These are phyloP conservation scores for Hortaea werneckii DNA, from an alignment of 2,329 filamentous ascomycete species.

Conservation along the genomic window DNA sequence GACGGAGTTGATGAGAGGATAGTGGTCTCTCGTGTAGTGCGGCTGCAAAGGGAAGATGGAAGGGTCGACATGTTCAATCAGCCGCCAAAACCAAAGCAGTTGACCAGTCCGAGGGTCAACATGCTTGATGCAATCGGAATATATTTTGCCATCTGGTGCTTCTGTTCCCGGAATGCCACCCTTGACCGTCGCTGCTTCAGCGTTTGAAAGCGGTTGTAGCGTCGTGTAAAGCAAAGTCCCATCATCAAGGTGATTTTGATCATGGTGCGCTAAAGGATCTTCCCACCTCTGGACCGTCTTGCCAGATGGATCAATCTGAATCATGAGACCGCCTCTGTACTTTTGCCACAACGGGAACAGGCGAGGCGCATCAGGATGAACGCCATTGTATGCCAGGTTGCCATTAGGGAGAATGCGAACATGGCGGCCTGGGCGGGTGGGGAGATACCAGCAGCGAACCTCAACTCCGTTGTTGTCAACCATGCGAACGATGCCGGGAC, in stretches of 20 bases:
- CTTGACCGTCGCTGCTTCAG: slow-evolving; percentile 28
- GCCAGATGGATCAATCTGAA: slow-evolving; percentile 30
- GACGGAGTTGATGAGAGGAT: slow-evolving; percentile 38
- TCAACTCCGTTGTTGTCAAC: slow-evolving; percentile 33
- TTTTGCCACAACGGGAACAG: slow-evolving; percentile 38
- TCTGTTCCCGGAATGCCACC: slow-evolving; percentile 35
- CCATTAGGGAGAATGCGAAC: slow-evolving; percentile 36
- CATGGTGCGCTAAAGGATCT: slow-evolving; percentile 37
- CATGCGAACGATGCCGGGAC: neutral
- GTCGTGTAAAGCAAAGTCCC: slow-evolving; percentile 19
- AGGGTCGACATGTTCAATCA: slow-evolving; percentile 31
- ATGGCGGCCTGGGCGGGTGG: slow-evolving; percentile 33
- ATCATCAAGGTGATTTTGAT: slow-evolving; percentile 36
- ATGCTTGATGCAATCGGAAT: slow-evolving; percentile 36
- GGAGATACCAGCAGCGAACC: slow-evolving; percentile 35
- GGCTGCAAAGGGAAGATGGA: slow-evolving; percentile 32
- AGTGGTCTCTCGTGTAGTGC: slow-evolving; percentile 34
- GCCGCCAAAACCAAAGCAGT: slow-evolving; percentile 35
- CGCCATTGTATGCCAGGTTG: slow-evolving; percentile 35
- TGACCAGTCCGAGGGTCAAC: slow-evolving; percentile 29
- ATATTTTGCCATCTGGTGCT: slow-evolving; percentile 26
- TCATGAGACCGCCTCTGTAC: slow-evolving; percentile 38
- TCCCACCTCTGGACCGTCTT: slow-evolving; percentile 31
- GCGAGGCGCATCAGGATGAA: slow-evolving; percentile 30
- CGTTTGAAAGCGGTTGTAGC: slow-evolving; percentile 29